These are phyloP conservation scores for Neurospora tetrasperma DNA, from an alignment of 495 filamentous ascomycete genomes.

Conservation along the genomic window DNA sequence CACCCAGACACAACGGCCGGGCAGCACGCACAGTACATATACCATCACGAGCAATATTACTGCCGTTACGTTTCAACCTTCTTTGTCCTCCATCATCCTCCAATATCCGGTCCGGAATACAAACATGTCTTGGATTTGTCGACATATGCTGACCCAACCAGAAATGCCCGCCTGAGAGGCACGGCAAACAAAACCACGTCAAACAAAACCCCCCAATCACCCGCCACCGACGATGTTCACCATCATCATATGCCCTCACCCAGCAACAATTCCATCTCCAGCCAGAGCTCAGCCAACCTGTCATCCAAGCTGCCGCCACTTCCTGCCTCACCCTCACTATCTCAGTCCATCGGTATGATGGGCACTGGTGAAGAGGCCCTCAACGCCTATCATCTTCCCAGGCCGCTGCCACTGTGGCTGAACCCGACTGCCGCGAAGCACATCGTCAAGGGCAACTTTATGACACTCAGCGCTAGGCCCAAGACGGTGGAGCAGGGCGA, in stretches of 20 bases:
- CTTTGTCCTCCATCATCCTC: background rate
- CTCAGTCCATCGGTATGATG: constrained; percentile 24
- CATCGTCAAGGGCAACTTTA: constrained; percentile 92
- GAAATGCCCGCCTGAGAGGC: constrained; percentile 39
- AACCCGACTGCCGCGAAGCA: constrained; percentile 69
- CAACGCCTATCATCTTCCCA: constrained; percentile 41
- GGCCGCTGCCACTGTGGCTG: constrained; percentile 28
- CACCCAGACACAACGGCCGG: background rate
- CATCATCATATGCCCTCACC: constrained; percentile 24
- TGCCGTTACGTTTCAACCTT: background rate
- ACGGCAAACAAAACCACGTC: constrained; percentile 30
- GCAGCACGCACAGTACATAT: background rate
- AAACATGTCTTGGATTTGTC: constrained; percentile 11
- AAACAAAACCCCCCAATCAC: constrained; percentile 31
- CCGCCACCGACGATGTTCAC: constrained; percentile 24
- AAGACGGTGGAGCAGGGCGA: constrained; percentile 84
- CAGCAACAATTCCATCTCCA: constrained; percentile 32
- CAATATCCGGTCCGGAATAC: background rate
- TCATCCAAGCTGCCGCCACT: constrained; percentile 44
- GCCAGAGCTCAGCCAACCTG: constrained; percentile 38
- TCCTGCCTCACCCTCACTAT: constrained; percentile 31
- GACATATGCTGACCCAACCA: constrained; percentile 17
- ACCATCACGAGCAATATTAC: background rate
- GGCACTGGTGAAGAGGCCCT: constrained; percentile 35
- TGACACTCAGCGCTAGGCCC: constrained; percentile 83